phyloP scores from a whole-genome alignment of 2,329 filamentous ascomycete species.

The Phaeosphaeria sp. region DNA sequence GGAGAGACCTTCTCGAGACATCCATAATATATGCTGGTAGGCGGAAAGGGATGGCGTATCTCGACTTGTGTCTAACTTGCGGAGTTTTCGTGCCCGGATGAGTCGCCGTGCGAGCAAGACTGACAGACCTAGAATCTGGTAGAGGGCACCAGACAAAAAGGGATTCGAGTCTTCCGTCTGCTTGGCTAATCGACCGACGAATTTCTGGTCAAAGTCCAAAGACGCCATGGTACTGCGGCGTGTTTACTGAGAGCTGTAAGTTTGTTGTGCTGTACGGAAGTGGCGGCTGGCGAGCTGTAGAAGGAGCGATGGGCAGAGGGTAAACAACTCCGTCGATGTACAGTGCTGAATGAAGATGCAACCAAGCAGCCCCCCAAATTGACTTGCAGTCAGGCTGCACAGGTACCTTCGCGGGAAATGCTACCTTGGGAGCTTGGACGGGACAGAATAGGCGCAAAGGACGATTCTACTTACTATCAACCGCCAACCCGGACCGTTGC shows the following conservation, averaged over 20 bases:
- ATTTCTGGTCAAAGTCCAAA: constrained; percentile 97
- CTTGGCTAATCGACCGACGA: constrained; percentile 86
- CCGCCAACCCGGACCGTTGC: constrained; percentile 40
- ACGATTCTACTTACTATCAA: constrained; percentile 35
- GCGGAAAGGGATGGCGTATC: constrained; percentile 82
- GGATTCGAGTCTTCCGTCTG: constrained; percentile 79
- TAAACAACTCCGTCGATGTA: background rate
- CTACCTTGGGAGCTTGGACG: background rate
- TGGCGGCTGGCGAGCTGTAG: background rate
- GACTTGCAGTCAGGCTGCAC: background rate
- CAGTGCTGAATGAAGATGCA: background rate
- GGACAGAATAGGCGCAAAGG: background rate
- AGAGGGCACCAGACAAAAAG: constrained; percentile 80
- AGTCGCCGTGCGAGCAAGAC: constrained; percentile 86
- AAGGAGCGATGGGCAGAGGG: constrained; percentile 2
- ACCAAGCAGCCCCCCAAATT: background rate
- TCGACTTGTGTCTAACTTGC: constrained; percentile 78
- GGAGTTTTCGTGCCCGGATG: constrained; percentile 80
- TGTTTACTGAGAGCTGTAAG: constrained; percentile 4
- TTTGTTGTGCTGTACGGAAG: constrained; percentile 8
- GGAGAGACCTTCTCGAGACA: constrained; percentile 86
- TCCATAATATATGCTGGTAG: constrained; percentile 93
- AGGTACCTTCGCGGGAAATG: background rate
- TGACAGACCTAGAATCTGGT: constrained; percentile 89
- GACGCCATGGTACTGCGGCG: constrained; percentile 74